A percentile compares a stretch with the other conserved stretches of the same genome.
Evolutionary conservation across 345 rosid species (phyloP).

Genomic region (Corchorus capsularis): DNA sequence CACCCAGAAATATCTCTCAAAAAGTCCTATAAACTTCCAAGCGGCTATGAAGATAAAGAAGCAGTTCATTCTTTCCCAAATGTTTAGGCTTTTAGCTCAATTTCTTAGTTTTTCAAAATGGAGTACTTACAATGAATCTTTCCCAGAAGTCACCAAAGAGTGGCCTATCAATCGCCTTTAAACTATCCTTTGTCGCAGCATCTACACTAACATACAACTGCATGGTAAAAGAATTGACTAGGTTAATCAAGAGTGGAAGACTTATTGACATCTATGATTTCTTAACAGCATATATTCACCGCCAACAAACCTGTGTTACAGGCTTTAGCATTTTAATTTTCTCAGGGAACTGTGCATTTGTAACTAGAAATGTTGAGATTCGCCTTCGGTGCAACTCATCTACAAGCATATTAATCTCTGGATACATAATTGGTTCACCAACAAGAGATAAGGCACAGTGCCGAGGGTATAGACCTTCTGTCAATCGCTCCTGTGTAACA

Average conservation of each 20-base stretch:
- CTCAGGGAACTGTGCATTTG: conserved; percentile 98
- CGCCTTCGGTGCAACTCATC: conserved; percentile 84
- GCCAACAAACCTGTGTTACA: conserved; percentile 73
- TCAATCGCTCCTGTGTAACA: conserved; percentile 73
- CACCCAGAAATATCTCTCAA: neutral
- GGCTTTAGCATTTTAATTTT: conserved; percentile 80
- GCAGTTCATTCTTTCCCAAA: neutral
- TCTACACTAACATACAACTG: conserved; percentile 98
- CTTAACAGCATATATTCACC: conserved; percentile 2
- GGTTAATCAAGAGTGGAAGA: conserved; percentile 8
- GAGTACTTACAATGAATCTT: conserved; percentile 73
- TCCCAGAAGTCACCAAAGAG: conserved; percentile 99
- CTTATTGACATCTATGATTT: neutral
- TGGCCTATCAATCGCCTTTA: conserved; percentile 96
- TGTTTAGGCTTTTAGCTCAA: neutral
- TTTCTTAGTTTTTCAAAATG: neutral
- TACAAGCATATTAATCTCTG: conserved; percentile 84
- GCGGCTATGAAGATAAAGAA: neutral
- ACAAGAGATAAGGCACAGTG: conserved; percentile 98
- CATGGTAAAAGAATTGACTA: conserved; percentile 30
- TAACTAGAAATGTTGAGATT: conserved; percentile 92
- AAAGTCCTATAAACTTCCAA: neutral
- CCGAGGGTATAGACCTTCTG: conserved; percentile 86
- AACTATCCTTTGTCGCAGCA: conserved; percentile 94
- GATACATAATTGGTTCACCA: conserved; percentile 98